Percentiles rank a stretch among this genome's conserved stretches.
Evolutionary conservation across 169 alveolate genomes (phyloP).

Genomic region (Eimeria zaria): DNA sequence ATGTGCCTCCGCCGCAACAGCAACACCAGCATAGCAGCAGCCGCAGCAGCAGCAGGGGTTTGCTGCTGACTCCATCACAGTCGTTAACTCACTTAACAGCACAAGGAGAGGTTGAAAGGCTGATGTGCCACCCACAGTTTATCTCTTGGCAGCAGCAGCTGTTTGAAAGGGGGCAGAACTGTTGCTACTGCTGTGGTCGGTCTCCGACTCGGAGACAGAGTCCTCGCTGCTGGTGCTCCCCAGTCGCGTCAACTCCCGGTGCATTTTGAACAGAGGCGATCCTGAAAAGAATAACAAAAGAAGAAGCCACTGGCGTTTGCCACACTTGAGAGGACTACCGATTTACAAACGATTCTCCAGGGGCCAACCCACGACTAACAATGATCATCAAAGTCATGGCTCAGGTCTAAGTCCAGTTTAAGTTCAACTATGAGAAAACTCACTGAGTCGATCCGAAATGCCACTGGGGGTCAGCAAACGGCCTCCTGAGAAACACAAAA

Average conservation of each 20-base stretch:
- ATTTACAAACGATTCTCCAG: background rate
- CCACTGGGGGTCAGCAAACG: background rate
- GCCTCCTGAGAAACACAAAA: conserved; percentile 7
- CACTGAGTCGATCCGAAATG: conserved; percentile 20
- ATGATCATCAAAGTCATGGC: background rate
- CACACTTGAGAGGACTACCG: background rate
- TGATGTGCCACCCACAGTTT: too few relatives aligned
- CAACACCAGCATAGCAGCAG: background rate
- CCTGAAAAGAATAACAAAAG: background rate
- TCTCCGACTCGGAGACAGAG: conserved; percentile 56
- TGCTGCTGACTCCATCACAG: background rate
- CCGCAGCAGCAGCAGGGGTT: conserved; percentile 35
- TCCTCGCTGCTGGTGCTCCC: conserved; percentile 74
- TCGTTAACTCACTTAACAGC: conserved; percentile 30
- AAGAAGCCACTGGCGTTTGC: background rate
- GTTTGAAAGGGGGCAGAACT: too few relatives aligned
- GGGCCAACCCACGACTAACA: too few relatives aligned
- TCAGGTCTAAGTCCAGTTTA: background rate
- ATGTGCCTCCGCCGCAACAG: background rate
- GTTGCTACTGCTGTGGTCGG: conserved; percentile 20
- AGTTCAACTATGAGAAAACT: background rate
- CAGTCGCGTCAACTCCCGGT: conserved; percentile 65
- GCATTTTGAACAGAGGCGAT: conserved; percentile 66
- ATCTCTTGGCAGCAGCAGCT: too few relatives aligned
- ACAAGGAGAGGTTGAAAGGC: conserved; percentile 35